Conservation (phyloP, 129 eudicot genomes). For the Heracleum sosnowskyi region DNA sequence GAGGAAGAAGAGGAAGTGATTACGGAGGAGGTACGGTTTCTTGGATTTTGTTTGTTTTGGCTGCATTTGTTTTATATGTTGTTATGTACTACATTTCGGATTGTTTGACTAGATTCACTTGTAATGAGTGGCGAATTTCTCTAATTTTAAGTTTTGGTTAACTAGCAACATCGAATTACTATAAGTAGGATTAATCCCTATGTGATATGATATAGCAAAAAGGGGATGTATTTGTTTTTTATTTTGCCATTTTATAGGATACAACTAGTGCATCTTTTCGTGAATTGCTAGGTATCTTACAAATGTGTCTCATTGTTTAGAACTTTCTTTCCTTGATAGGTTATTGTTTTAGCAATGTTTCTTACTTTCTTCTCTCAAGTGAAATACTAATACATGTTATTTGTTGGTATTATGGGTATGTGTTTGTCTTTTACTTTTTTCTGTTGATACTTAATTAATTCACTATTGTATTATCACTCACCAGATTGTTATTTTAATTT, state of each 20-base stretch:
- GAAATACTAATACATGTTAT: no score
- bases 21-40: slow-evolving; percentile 70
- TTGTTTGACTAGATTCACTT: background rate
- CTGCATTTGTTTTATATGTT: background rate
- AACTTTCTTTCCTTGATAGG: background rate
- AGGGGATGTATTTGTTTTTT: background rate
- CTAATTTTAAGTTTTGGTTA: background rate
- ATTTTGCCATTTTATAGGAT: background rate
- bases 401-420: background rate
- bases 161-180: background rate
- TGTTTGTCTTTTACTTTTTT: no score
- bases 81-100: background rate
- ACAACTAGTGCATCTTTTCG: background rate
- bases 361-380: background rate
- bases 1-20: slow-evolving; percentile 71
- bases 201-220: background rate
- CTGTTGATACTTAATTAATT: background rate
- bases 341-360: background rate
- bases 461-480: background rate
- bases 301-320: background rate
- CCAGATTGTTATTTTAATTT: no score
- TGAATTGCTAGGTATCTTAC: background rate
- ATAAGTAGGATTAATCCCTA: background rate
- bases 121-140: background rate
- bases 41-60: background rate